phyloP scores from a whole-genome alignment of 805 yeast genomes.

The Ogataea parapolymorpha region DNA sequence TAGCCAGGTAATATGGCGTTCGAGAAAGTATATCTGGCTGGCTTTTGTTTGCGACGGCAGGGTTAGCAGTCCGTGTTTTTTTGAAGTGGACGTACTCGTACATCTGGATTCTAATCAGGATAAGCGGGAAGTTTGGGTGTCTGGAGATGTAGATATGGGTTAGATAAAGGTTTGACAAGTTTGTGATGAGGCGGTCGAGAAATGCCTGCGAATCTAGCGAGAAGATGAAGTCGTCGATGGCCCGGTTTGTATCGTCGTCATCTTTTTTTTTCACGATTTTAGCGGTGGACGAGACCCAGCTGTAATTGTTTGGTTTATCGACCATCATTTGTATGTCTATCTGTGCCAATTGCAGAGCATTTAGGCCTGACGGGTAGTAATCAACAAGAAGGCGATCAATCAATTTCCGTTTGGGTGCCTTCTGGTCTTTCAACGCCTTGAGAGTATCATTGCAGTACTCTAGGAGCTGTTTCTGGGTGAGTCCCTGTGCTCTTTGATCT shows the following conservation, averaged over 20 bases:
- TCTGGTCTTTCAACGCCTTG: constrained; percentile 10
- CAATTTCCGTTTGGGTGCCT: constrained; percentile 29
- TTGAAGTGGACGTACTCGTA: constrained; percentile 45
- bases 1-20: constrained; percentile 60
- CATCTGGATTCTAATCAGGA: constrained; percentile 63
- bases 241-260: constrained; percentile 17
- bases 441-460: constrained; percentile 16
- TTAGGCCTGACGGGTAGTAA: constrained; percentile 56
- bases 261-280: constrained; percentile 26
- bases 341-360: constrained; percentile 65
- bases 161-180: constrained; percentile 49
- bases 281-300: constrained; percentile 49
- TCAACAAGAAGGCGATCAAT: constrained; percentile 47
- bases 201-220: constrained; percentile 51
- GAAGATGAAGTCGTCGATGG: constrained; percentile 31
- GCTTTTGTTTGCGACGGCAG: constrained; percentile 6
- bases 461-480: constrained; percentile 18
- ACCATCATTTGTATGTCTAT: constrained; percentile 64
- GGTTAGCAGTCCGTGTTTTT: constrained; percentile 5
- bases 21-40: constrained; percentile 48
- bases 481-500: constrained; percentile 19
- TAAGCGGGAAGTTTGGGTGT: constrained; percentile 60
- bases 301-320: constrained; percentile 48
- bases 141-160: constrained; percentile 65
- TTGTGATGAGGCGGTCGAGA: constrained; percentile 43